Base-by-base conservation (phyloP, 2,329 filamentous ascomycete genomes). In the Colletotrichum tropicale region DNA sequence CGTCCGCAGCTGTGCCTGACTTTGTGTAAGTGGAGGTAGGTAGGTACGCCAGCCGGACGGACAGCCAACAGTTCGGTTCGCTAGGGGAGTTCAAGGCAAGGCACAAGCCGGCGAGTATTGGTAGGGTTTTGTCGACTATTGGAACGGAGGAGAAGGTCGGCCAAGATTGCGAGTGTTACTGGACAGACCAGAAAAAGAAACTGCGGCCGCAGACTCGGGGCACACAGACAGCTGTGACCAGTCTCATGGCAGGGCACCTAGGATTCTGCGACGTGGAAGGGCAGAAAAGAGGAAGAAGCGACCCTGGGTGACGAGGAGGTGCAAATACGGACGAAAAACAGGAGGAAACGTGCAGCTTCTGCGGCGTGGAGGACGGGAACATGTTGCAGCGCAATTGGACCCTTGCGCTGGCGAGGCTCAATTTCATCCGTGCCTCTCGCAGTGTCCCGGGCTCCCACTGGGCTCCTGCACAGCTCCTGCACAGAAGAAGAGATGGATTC, bases 161-260 rank as follows among this genome's bases (percentile, higher is more conserved):
- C 21, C 26, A 64, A 64, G 61, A 28, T 67, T 21, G 24, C 52
- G 21, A 32, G 58, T 64, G 38, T 48, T 48, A 66, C 34, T 71
- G 71, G 71, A 56, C 60, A 66, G 71, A 71, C 28, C 12, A 43
- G 58, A 60, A 74, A 70, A 70, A 56, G 26, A 71, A 48, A 38
- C 56, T 34, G 61, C 36, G 36, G n/a, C 13, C 18, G 58, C 66
- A 28, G 58, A 58, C n/a, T 30, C 36, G 66, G 62, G 66, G 36
- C 61, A 71, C 52, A 67, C 74, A 71, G 66, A 75, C 71, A 62
- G 58, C 58, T 32, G 58, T 62, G 58, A 38, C 67, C 74, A 70
- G 74, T 74, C 74, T 70, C 71, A 56, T 34, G 52, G 58, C 34
- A 36, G 60, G 21, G 13, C 34, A 60, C 34, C 26, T 60, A 34